These are phyloP conservation scores for Hondaea fermentalgiana DNA, from an alignment of 108 stramenopile species.

Conservation along the genomic window DNA sequence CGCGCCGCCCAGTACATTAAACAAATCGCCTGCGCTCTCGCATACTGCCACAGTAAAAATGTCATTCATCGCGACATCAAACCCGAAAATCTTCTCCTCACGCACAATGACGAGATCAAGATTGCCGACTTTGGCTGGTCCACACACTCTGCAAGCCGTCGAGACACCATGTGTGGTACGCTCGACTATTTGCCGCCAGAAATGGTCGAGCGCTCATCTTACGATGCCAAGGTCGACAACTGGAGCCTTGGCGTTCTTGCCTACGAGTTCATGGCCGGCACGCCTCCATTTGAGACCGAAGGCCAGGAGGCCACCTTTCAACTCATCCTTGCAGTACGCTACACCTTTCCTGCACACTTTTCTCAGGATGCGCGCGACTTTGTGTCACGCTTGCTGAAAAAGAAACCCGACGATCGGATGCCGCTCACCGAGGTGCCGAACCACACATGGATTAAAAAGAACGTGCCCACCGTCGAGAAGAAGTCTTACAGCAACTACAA, in stretches of 20 bases:
- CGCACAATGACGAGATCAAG: conserved; percentile 82
- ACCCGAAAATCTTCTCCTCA: conserved; percentile 92
- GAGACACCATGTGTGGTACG: conserved; percentile 94
- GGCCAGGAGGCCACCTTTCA: not conserved
- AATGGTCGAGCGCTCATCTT: conserved; percentile 87
- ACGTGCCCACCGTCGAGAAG: not conserved
- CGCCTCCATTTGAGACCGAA: conserved; percentile 22
- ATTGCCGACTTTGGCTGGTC: conserved; percentile 99
- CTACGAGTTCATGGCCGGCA: conserved; percentile 37
- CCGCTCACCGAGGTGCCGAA: not conserved
- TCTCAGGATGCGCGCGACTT: not conserved
- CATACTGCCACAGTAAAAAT: conserved; percentile 88
- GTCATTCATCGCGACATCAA: conserved; percentile 99
- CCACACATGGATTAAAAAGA: conserved; percentile 3
- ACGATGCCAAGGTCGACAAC: conserved; percentile 77
- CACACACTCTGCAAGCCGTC: conserved; percentile 80
- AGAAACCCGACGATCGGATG: not conserved
- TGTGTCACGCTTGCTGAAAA: not conserved
- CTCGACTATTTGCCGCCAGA: conserved; percentile 96
- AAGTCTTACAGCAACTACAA: not conserved
- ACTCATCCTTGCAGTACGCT: not conserved
- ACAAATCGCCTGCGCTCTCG: conserved; percentile 73
- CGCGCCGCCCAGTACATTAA: conserved; percentile 72
- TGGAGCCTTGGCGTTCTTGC: conserved; percentile 72
- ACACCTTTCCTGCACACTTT: not conserved